These are phyloP conservation scores for Leishmania mexicana DNA, from an alignment of 208 protist species.

Conservation along the genomic window DNA sequence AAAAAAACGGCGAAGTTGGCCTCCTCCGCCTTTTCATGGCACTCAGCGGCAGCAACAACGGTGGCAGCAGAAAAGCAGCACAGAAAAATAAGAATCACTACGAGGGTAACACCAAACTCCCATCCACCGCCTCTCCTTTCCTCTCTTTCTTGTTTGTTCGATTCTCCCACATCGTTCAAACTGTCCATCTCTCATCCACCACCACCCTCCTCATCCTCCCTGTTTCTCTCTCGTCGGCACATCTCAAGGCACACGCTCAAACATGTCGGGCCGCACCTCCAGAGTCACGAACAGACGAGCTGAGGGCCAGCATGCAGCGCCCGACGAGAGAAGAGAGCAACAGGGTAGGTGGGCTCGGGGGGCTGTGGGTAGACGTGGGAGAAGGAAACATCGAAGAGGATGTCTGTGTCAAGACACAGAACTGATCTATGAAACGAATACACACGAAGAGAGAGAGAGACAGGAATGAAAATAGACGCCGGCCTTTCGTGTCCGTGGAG, in stretches of 20 bases:
- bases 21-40: neutral
- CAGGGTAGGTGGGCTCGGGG: neutral
- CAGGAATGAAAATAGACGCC: neutral
- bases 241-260: neutral
- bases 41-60: neutral
- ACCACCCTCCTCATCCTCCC: neutral
- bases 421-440: neutral
- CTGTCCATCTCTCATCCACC: neutral
- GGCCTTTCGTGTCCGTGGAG: neutral
- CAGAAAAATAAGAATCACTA: slow-evolving; percentile 5
- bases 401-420: neutral
- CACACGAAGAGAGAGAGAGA: neutral
- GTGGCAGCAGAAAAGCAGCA: slow-evolving; percentile 2
- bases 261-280: neutral
- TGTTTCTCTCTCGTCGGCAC: neutral
- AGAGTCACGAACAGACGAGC: neutral
- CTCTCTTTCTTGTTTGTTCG: neutral
- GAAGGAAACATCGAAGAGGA: neutral
- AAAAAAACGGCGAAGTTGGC: slow-evolving; percentile 1
- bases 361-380: neutral
- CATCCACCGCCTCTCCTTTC: slow-evolving; percentile 6
- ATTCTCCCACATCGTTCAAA: neutral
- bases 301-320: neutral
- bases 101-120: neutral
- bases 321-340: slow-evolving; percentile 17